A percentile compares a stretch with the other conserved stretches of the same genome.
phyloP scores from a whole-genome alignment of 768 basidiomycete species.

The Suillus variegatus region DNA sequence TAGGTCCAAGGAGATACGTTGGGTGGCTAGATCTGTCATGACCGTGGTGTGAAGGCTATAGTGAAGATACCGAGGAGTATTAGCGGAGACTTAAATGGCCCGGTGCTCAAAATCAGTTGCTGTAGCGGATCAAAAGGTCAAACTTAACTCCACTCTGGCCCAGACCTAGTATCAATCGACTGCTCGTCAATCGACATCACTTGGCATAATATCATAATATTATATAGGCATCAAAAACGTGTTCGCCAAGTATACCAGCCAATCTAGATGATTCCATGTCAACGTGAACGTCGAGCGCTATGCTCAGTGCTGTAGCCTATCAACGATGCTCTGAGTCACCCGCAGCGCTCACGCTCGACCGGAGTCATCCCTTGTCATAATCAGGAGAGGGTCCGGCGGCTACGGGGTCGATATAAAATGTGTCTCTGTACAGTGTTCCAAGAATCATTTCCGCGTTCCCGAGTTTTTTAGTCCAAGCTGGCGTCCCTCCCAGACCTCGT shows the following conservation, averaged over 20 bases:
- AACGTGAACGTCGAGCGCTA: not conserved
- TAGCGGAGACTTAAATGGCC: not conserved
- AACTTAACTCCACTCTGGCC: not conserved
- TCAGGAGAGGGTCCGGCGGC: not conserved
- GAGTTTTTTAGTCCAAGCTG: slow-evolving; percentile 12
- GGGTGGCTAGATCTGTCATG: slow-evolving; percentile 12
- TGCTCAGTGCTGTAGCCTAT: not conserved
- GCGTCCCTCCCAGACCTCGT: slow-evolving; percentile 31
- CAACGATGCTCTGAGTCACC: too few relatives aligned
- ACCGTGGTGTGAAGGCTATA: not conserved
- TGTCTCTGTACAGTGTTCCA: not conserved
- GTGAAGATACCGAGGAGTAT: not conserved
- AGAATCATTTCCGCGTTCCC: not conserved
- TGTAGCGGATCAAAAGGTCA: not conserved
- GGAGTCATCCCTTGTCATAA: not conserved
- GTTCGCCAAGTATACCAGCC: not conserved
- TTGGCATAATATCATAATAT: not conserved
- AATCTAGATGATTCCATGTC: not conserved
- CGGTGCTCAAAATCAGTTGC: not conserved
- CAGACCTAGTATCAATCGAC: too few relatives aligned
- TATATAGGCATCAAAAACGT: not conserved
- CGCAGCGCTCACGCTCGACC: not conserved
- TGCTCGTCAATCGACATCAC: too few relatives aligned
- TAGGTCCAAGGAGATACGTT: slow-evolving; percentile 54
- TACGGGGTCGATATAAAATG: slow-evolving; percentile 13